Evolutionary conservation across 345 rosid genomes (phyloP), one percentile per base, ranked within the genome.

Genomic region (Salix arbutifolia): DNA sequence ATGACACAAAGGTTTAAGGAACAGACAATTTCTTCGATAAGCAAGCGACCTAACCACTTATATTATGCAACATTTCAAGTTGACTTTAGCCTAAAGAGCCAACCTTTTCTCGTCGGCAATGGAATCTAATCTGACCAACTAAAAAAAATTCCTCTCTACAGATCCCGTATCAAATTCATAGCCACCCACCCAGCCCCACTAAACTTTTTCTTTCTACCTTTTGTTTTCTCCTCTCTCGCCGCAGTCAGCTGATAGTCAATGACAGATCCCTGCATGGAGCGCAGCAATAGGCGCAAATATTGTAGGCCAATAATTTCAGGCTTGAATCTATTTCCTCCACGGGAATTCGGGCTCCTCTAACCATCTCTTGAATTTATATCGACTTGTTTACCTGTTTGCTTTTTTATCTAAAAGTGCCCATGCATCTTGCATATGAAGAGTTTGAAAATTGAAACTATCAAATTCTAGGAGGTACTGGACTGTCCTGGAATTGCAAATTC

Each of bases 51-150:
- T 6, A 18, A 18, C n/a, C 58, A 3, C 8, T 6, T 25, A 40
- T 16, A 31, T 46, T 33, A 67, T 66, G 8, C 50, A 35, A 35
- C 1, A 2, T 64, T 31, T 42, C 13, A 31, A 71, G 80, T 71
- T 77, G 80, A 77, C 80, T 65, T 52, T 71, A 35, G 25, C 30
- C 10, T 21, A 8, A 65, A 65, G 14, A 61, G 42, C 70, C 74
- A 58, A 25, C 33, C 14, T 31, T n/a, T 33, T 44, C 12, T 30
- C 3, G 30, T 26, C 6, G 40, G 19, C 6, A 2, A 4, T 6
- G 10, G 14, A 37, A 61, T 73, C 35, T 23, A 67, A 35, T 44
- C 14, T 9, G 33, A 17, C 64, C 60, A 23, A 53, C 74, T 13
- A 17, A 25, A 12, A 17, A 61, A 13, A 58, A 3, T 40, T 46